These are phyloP conservation scores for Eucalyptus globulus DNA, from an alignment of 345 rosid genomes.

Conservation along the genomic window DNA sequence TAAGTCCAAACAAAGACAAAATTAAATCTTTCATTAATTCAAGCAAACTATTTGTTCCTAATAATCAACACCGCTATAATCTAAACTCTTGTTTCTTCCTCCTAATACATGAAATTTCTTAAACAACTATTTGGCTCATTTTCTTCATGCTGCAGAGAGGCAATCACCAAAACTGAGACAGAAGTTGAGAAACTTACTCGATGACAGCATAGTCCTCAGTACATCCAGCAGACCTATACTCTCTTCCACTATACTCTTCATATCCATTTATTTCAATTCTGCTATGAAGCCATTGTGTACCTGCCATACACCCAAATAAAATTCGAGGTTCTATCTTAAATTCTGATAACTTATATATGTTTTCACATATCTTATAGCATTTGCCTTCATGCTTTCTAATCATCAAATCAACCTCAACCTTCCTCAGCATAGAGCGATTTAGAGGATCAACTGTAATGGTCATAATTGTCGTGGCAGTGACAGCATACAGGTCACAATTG, in stretches of 20 bases:
- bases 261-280: slow-evolving; percentile 71
- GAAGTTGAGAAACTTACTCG: slow-evolving; percentile 36
- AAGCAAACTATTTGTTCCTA: not conserved
- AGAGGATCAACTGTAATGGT: not conserved
- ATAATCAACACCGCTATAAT: not conserved
- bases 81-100: not conserved
- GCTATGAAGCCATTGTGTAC: slow-evolving; percentile 87
- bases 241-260: slow-evolving; percentile 79
- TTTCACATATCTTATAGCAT: not conserved
- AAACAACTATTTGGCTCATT: not conserved
- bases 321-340: not conserved
- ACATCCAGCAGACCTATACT: slow-evolving; percentile 90
- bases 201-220: slow-evolving; percentile 62
- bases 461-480: not conserved
- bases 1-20: not conserved
- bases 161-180: not conserved
- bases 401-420: not conserved
- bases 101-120: not conserved
- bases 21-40: not conserved
- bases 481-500: not conserved
- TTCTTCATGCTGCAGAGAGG: not conserved
- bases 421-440: not conserved
- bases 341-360: not conserved
- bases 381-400: not conserved
- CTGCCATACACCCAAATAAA: slow-evolving; percentile 11